A percentile compares a stretch with the other conserved stretches of the same genome.
These are phyloP conservation scores for Wickerhamiella vanderwaltii DNA, from an alignment of 805 yeast species.

Conservation along the genomic window DNA sequence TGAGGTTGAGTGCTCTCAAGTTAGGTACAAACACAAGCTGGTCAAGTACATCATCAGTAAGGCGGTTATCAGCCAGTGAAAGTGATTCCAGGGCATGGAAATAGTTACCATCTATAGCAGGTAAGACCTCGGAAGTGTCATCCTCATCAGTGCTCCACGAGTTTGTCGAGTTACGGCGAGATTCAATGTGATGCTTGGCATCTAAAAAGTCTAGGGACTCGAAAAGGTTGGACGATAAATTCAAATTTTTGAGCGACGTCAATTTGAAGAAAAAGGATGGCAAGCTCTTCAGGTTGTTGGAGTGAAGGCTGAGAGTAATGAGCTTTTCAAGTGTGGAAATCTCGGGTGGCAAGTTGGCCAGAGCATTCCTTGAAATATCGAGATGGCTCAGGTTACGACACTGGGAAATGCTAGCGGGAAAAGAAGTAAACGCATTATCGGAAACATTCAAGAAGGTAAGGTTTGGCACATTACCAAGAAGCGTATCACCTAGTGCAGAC, in stretches of 20 bases:
- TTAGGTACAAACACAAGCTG: slow-evolving; percentile 46
- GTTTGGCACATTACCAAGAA: slow-evolving; percentile 48
- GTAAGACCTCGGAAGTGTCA: slow-evolving; percentile 40
- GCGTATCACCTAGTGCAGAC: slow-evolving; percentile 54
- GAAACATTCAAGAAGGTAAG: slow-evolving; percentile 66
- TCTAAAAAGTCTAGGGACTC: slow-evolving; percentile 14
- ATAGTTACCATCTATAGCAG: slow-evolving; percentile 12
- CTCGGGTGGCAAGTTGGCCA: slow-evolving; percentile 55
- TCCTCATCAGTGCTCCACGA: slow-evolving; percentile 4
- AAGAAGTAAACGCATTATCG: slow-evolving; percentile 63
- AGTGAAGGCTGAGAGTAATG: slow-evolving; percentile 63
- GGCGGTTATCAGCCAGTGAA: slow-evolving; percentile 69
- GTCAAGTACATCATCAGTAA: slow-evolving; percentile 66
- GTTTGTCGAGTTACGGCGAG: slow-evolving; percentile 7
- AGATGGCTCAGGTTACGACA: slow-evolving; percentile 50
- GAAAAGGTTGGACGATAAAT: slow-evolving; percentile 22
- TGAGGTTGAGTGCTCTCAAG: slow-evolving; percentile 53
- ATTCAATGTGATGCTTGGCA: background rate
- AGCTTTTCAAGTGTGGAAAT: slow-evolving; percentile 50
- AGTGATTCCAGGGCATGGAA: slow-evolving; percentile 26
- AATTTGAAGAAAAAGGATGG: slow-evolving; percentile 59
- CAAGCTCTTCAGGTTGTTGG: slow-evolving; percentile 62
- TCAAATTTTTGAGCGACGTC: slow-evolving; percentile 21
- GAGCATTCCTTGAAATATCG: slow-evolving; percentile 61
- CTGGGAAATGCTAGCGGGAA: slow-evolving; percentile 57